Evolutionary conservation across 371 early-diverging fungal species (phyloP).

Genomic region (Syncephalastrum sp.): DNA sequence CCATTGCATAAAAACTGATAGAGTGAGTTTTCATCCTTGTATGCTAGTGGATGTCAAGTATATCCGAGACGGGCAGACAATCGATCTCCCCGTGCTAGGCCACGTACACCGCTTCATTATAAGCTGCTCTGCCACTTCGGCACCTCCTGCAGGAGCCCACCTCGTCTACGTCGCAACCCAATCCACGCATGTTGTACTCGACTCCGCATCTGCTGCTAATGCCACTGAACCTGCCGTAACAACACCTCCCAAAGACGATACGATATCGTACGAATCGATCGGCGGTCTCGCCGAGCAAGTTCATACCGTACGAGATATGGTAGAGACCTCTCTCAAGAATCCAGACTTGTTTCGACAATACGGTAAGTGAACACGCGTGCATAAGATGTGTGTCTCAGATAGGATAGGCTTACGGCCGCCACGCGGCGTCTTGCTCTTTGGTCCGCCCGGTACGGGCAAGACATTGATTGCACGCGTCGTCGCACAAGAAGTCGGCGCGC

Average conservation of each 20-base stretch:
- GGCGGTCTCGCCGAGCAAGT: constrained; percentile 80
- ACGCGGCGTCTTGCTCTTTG: constrained; percentile 89
- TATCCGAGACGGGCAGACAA: constrained; percentile 19
- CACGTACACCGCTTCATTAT: constrained; percentile 25
- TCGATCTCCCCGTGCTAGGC: constrained; percentile 24
- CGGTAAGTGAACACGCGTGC: constrained; percentile 30
- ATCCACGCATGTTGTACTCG: constrained; percentile 22
- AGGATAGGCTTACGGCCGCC: constrained; percentile 70
- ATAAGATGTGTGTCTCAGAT: constrained; percentile 24
- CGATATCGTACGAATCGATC: constrained; percentile 50
- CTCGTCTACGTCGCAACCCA: constrained; percentile 23
- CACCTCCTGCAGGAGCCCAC: too few species aligned
- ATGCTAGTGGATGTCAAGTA: constrained; percentile 45
- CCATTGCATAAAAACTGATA: not conserved
- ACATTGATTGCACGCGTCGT: constrained; percentile 92
- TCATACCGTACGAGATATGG: constrained; percentile 75
- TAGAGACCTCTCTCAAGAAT: constrained; percentile 81
- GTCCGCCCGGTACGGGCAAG: constrained; percentile 99
- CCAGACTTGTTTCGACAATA: constrained; percentile 72
- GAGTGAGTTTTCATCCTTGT: not conserved
- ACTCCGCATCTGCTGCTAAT: not conserved
- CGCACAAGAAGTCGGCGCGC: constrained; percentile 79
- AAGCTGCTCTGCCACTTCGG: too few species aligned
- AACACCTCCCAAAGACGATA: constrained; percentile 1
- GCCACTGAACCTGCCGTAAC: constrained; percentile 10